These are phyloP conservation scores for Trametes elegans DNA, from an alignment of 768 basidiomycete genomes.

Conservation along the genomic window DNA sequence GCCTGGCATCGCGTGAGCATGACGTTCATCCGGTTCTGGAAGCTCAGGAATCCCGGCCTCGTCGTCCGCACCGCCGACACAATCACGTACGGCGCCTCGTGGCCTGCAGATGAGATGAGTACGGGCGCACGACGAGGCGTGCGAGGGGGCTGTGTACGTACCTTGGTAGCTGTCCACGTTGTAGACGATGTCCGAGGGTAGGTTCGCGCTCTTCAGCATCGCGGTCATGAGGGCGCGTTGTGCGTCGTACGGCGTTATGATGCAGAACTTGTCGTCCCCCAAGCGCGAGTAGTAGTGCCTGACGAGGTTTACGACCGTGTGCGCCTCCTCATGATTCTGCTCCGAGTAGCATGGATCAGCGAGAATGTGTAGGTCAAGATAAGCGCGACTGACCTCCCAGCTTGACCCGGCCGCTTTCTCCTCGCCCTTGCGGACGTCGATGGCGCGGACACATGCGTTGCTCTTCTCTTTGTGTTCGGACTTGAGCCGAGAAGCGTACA, in stretches of 20 bases:
- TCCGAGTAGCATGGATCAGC: background rate
- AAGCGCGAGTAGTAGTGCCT: constrained; percentile 36
- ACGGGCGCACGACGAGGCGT: too few relatives aligned
- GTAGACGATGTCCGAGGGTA: constrained; percentile 44
- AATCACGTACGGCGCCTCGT: constrained; percentile 49
- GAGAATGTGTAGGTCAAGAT: too few relatives aligned
- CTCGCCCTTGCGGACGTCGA: constrained; percentile 40
- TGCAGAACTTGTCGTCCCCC: constrained; percentile 35
- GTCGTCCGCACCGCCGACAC: constrained; percentile 48
- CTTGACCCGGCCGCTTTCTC: constrained; percentile 41
- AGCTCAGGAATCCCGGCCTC: constrained; percentile 44
- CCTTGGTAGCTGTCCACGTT: constrained; percentile 60
- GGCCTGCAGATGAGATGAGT: constrained; percentile 35
- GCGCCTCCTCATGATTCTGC: constrained; percentile 44
- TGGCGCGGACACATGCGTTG: constrained; percentile 31
- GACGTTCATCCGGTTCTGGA: constrained; percentile 49
- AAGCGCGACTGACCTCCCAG: constrained; percentile 38
- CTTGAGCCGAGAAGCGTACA: constrained; percentile 30
- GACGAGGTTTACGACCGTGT: constrained; percentile 41
- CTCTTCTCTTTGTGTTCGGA: constrained; percentile 20
- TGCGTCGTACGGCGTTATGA: constrained; percentile 56
- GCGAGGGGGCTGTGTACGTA: constrained; percentile 17
- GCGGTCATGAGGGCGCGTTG: constrained; percentile 44
- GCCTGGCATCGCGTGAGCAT: constrained; percentile 43
- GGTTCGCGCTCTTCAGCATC: constrained; percentile 32